phyloP scores from a whole-genome alignment of 352 stramenopile species.

The Pythium sp. region DNA sequence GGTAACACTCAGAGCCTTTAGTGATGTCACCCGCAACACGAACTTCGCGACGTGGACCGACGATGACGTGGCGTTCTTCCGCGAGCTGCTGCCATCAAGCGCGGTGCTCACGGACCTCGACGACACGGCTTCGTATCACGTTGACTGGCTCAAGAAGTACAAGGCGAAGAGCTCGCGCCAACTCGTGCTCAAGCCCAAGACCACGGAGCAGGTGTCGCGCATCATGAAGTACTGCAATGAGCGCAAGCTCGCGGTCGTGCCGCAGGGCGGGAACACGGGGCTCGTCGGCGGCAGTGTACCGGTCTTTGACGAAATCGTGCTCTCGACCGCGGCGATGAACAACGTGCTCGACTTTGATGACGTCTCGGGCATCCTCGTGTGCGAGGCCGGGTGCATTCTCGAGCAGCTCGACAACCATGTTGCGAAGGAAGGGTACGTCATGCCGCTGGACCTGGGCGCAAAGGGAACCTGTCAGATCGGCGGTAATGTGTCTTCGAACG shows the following conservation, averaged over 20 bases:
- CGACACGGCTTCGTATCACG: slow-evolving; percentile 64
- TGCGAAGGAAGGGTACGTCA: slow-evolving; percentile 78
- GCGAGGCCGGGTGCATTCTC: slow-evolving; percentile 93
- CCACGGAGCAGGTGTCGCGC: slow-evolving; percentile 80
- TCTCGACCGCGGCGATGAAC: slow-evolving; percentile 93
- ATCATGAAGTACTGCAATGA: slow-evolving; percentile 93
- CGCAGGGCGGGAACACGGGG: slow-evolving; percentile 96
- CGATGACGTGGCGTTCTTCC: slow-evolving; percentile 64
- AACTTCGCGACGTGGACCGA: slow-evolving; percentile 50
- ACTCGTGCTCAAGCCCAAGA: slow-evolving; percentile 85
- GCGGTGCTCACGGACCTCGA: slow-evolving; percentile 64
- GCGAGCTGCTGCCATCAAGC: slow-evolving; percentile 49
- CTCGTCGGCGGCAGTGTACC: slow-evolving; percentile 93
- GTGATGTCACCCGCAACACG: slow-evolving; percentile 32
- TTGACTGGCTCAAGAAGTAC: slow-evolving; percentile 88
- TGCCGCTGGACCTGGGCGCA: slow-evolving; percentile 95
- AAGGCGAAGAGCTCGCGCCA: slow-evolving; percentile 37
- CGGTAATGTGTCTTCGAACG: slow-evolving; percentile 95
- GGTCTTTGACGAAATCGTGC: slow-evolving; percentile 92
- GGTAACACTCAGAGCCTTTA: slow-evolving; percentile 11
- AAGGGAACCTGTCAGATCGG: slow-evolving; percentile 97
- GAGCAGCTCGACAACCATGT: slow-evolving; percentile 91
- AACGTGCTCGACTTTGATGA: slow-evolving; percentile 89
- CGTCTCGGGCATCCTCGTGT: slow-evolving; percentile 77
- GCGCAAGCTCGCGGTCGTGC: slow-evolving; percentile 87